These are phyloP conservation scores for Exophiala bonariae DNA, from an alignment of 2,329 filamentous ascomycete species.

Conservation along the genomic window DNA sequence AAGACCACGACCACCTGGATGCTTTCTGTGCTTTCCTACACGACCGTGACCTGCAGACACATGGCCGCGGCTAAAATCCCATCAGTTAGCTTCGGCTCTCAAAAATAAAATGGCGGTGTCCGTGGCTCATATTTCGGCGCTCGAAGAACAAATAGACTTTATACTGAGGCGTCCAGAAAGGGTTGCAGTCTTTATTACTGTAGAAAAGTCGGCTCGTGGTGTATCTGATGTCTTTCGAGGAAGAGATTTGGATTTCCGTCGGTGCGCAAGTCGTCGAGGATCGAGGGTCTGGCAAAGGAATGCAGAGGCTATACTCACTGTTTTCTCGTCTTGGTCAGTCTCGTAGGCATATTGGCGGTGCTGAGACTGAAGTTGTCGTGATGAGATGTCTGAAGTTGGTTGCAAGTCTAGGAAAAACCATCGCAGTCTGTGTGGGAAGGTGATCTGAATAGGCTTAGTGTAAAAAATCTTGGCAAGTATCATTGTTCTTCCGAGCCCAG, in stretches of 20 bases:
- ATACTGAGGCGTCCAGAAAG: not conserved
- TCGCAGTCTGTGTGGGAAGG: too few relatives aligned
- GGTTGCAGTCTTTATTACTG: not conserved
- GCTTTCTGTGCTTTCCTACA: conserved; percentile 98
- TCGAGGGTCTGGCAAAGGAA: not conserved
- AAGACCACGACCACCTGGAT: conserved; percentile 76
- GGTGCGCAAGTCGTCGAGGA: too few relatives aligned
- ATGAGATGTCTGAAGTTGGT: not conserved
- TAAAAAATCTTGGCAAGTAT: not conserved
- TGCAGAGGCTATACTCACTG: conserved; percentile 37
- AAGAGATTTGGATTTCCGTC: conserved; percentile 9
- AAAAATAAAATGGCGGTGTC: not conserved
- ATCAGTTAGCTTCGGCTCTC: conserved; percentile 31
- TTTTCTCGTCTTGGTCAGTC: conserved; percentile 52
- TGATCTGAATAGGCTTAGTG: too few relatives aligned
- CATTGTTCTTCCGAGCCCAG: too few relatives aligned
- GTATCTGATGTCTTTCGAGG: not conserved
- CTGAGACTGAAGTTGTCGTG: conserved; percentile 22
- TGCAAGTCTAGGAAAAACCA: not conserved
- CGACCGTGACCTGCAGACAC: conserved; percentile 98
- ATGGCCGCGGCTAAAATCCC: conserved; percentile 76
- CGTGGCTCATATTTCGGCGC: too few relatives aligned
- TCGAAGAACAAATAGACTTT: too few relatives aligned
- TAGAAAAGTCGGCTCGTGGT: conserved; percentile 5
- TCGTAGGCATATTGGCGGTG: conserved; percentile 52